Base-by-base conservation (phyloP, 2,329 filamentous ascomycete species). In the Exserohilum rostratum region DNA sequence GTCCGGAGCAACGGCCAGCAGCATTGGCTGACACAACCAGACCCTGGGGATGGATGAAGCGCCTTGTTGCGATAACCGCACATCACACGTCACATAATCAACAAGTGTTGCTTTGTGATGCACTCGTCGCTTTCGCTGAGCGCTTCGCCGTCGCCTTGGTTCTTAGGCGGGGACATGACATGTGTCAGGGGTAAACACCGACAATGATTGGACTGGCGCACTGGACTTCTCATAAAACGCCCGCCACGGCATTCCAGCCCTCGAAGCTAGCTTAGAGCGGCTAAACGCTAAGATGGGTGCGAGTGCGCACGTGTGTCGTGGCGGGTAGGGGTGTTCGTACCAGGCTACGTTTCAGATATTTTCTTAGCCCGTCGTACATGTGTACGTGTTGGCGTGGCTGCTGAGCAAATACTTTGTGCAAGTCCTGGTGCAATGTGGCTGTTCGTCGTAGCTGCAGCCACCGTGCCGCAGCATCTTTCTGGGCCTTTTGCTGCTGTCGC, bases 31-130 rank as follows among this genome's bases (percentile, higher is more conserved):
- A 53, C 45, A 46, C n/a, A 10, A 34, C n/a, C 9, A 42, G 29
- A 35, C 29, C 37, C 29, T 42, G 37, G 62, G 61, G 34, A 62
- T 38, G 57, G 66, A n/a, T 35, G 34, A 68, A 70, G 63, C 76
- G 83, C 76, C 83, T 82, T 70, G 75, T 84, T 64, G 12, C 43
- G 31, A 33, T 50, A 31, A 30, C 31, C 22, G 18, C 20, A 50
- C 27, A 27, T 30, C 48, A 33, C 35, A 35, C 49, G 44, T 45
- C 46, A 56, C 53, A 39, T 39, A 10, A 12, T 25, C n/a, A 6
- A n/a, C 39, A 43, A 55, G 18, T 46, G 35, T 31, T 13, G 22
- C 35, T 35, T 37, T 37, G 47, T 46, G 38, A 29, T 50, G 52
- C 39, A 20, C 43, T 33, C 43, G 49, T 43, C 35, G 46, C 31